phyloP scores from a whole-genome alignment of 768 basidiomycete species.

The Collybiopsis confluens region DNA sequence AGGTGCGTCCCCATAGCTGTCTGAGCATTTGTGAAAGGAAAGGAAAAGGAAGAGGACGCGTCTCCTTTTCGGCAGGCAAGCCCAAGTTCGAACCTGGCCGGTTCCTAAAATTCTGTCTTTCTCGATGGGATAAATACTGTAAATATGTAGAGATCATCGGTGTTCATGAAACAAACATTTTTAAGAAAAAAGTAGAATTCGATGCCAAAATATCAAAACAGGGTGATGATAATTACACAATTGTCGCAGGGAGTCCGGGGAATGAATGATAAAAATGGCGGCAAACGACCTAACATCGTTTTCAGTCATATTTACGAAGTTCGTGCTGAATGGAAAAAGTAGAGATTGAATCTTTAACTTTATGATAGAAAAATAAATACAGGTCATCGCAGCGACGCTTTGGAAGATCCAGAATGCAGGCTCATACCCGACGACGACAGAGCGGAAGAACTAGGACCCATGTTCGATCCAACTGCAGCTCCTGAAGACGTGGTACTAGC shows the following conservation, averaged over 20 bases:
- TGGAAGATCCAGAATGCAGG: background rate
- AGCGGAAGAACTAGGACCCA: background rate
- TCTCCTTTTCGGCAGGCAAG: too few relatives aligned
- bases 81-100: too few relatives aligned
- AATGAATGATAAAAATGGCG: background rate
- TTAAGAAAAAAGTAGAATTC: too few relatives aligned
- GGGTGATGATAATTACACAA: too few relatives aligned
- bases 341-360: background rate
- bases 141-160: too few relatives aligned
- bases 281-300: constrained; percentile 5
- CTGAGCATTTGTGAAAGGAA: background rate
- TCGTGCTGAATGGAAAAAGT: background rate
- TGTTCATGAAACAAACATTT: too few relatives aligned
- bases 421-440: background rate
- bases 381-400: constrained; percentile 6
- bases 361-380: background rate
- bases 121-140: too few relatives aligned
- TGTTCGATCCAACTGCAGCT: background rate
- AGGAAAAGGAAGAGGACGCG: background rate
- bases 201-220: too few relatives aligned
- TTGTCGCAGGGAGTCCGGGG: too few relatives aligned
- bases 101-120: too few relatives aligned
- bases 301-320: background rate
- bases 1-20: background rate
- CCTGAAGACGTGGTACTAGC: constrained; percentile 32